phyloP scores from a whole-genome alignment of 1,284 basidiomycete genomes.

The Tylopilus microsporus region DNA sequence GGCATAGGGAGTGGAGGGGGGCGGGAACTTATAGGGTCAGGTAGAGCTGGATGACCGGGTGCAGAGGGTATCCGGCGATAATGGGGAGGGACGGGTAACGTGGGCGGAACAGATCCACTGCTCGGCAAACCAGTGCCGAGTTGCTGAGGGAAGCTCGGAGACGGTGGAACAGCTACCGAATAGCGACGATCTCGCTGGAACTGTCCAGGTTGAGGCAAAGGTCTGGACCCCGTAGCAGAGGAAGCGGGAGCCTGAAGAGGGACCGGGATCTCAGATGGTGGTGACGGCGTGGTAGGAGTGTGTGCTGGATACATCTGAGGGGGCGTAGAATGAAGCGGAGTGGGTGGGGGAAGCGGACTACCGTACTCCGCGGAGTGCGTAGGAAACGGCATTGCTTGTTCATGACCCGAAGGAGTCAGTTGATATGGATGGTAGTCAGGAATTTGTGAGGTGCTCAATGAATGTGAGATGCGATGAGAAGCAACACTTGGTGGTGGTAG shows the following conservation, averaged over 20 bases:
- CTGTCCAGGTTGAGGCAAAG: constrained; percentile 46
- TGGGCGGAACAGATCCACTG: constrained; percentile 18
- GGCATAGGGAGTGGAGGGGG: constrained; percentile 30
- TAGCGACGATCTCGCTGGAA: constrained; percentile 32
- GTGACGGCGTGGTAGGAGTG: constrained; percentile 31
- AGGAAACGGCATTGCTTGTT: constrained; percentile 24
- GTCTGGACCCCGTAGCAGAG: constrained; percentile 44
- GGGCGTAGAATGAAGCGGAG: constrained; percentile 23
- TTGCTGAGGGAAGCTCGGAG: constrained; percentile 30
- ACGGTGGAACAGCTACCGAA: constrained; percentile 35
- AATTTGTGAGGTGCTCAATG: constrained; percentile 20
- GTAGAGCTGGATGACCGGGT: constrained; percentile 24
- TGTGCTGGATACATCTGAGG: constrained; percentile 31
- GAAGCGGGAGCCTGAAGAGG: constrained; percentile 32
- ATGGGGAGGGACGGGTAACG: constrained; percentile 20
- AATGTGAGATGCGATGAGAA: constrained; percentile 26
- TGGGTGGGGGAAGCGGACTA: constrained; percentile 20
- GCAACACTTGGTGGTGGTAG: constrained; percentile 20
- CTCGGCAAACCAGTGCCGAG: constrained; percentile 17
- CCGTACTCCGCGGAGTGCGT: constrained; percentile 26
- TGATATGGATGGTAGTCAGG: constrained; percentile 27
- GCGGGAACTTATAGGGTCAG: constrained; percentile 17
- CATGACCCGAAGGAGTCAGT: constrained; percentile 18
- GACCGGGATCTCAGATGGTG: constrained; percentile 28
- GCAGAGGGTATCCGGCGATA: constrained; percentile 29